Evolutionary conservation across 2,329 filamentous ascomycete genomes (phyloP).

Genomic region (Hypoxylon rubiginosum): DNA sequence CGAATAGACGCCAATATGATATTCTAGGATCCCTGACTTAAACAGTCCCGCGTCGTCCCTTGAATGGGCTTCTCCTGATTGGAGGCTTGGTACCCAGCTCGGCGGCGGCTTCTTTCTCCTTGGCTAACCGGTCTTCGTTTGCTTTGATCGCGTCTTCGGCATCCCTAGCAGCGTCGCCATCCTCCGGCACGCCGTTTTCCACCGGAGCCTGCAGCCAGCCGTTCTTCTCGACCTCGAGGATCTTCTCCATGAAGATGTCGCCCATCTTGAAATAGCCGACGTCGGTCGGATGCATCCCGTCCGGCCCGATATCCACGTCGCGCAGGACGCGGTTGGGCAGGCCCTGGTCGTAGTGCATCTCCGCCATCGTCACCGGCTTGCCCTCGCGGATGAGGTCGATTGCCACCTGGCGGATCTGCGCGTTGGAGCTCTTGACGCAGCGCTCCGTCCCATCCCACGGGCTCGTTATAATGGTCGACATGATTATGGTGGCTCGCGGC

Average conservation of each 20-base stretch:
- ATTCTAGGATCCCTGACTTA: neutral
- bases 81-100: neutral
- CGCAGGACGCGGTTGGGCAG: slow-evolving; percentile 43
- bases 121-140: slow-evolving; percentile 8
- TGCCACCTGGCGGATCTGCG: slow-evolving; percentile 50
- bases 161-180: slow-evolving; percentile 39
- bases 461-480: slow-evolving; percentile 49
- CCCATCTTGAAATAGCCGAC: slow-evolving; percentile 50
- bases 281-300: slow-evolving; percentile 50
- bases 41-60: slow-evolving; percentile 17
- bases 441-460: slow-evolving; percentile 42
- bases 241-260: slow-evolving; percentile 50
- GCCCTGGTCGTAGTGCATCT: slow-evolving; percentile 49
- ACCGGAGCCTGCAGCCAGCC: slow-evolving; percentile 44
- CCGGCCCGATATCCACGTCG: slow-evolving; percentile 38
- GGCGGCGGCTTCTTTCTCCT: slow-evolving; percentile 18
- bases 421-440: slow-evolving; percentile 49
- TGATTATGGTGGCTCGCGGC: slow-evolving; percentile 44
- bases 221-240: slow-evolving; percentile 47
- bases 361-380: slow-evolving; percentile 43
- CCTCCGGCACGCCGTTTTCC: slow-evolving; percentile 33
- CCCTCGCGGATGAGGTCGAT: slow-evolving; percentile 45
- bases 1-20: slow-evolving; percentile 5
- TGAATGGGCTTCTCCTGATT: slow-evolving; percentile 15
- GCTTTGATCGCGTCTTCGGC: slow-evolving; percentile 35